Evolutionary conservation across 2,329 filamentous ascomycete genomes (phyloP), one percentile per base, ranked within the genome.

Genomic region (Cordyceps javanica): DNA sequence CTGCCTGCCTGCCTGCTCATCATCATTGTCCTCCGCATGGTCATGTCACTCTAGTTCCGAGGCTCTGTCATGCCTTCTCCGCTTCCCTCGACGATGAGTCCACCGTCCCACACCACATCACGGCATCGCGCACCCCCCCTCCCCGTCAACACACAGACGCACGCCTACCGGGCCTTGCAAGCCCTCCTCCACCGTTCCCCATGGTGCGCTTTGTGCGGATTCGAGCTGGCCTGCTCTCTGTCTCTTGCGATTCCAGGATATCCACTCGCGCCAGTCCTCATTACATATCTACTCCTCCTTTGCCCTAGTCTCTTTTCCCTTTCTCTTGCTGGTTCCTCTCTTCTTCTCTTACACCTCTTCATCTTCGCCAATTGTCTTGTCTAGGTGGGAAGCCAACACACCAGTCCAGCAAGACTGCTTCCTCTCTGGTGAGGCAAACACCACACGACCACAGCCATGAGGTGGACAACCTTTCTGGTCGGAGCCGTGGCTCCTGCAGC

Each of bases 401-500:
- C 53, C 53, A 56, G 34, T 56, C 53, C 44, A 56, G 30, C 34
- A 45, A 56, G 53, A 56, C 42, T 41, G 53, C 53, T 56, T 56
- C 53, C 53, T 56, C n/a, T 56, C 53, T 56, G 53, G 53, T 56
- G 42, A 56, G 53, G 34, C 53, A 56, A 28, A 55, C 53, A 38
- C 41, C 42, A 49, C 42, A 56, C 59, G 61, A 58, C 46, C 39
- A 55, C 57, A 62, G 62, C 30, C 54, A 75, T 75, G 73, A 66
- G 69, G 62, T 72, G 75, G 65, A 70, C 66, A 46, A 68, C 65
- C 38, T 51, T 75, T 46, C 60, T 75, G 41, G 59, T 73, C 23
- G 64, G 69, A 58, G 67, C 69, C 36, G 49, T 75, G 57, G 64
- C 66, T 59, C 72, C 73, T 13, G 62, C 66, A 53, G 64, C 68